These are phyloP conservation scores for Thamnidium elegans DNA, from an alignment of 192 early-diverging fungal species.

Conservation along the genomic window DNA sequence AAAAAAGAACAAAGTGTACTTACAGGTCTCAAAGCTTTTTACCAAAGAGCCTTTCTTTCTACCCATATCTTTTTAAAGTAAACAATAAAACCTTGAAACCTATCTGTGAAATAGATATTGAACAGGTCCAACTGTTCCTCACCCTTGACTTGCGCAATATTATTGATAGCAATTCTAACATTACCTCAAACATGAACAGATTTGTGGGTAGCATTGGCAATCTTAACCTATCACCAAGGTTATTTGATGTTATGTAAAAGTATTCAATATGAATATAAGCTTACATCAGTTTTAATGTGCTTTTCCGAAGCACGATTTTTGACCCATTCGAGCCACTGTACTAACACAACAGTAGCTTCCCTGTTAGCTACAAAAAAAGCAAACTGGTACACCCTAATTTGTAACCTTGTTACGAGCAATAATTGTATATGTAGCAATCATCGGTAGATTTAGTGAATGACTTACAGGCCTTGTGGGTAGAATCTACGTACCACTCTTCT, in stretches of 20 bases:
- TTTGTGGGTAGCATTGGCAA: not conserved
- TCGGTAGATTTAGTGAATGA: not conserved
- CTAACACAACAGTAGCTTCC: not conserved
- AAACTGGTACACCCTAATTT: not conserved
- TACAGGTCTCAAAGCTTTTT: not conserved
- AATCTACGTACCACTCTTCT: not conserved
- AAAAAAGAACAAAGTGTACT: not conserved
- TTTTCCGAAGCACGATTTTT: slow-evolving; percentile 7
- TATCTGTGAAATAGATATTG: not conserved
- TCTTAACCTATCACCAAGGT: not conserved
- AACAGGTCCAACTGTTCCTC: not conserved
- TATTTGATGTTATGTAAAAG: not conserved
- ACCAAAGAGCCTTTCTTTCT: not conserved
- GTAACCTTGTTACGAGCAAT: not conserved
- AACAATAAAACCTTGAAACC: not conserved
- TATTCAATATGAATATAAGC: not conserved
- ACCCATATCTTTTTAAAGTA: not conserved
- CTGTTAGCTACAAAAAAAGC: slow-evolving; percentile 5
- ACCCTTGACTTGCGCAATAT: not conserved
- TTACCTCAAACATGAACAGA: not conserved
- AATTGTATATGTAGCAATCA: not conserved
- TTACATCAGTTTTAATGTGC: not conserved
- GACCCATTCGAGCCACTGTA: not conserved
- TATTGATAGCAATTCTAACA: not conserved
- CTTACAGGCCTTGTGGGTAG: not conserved